Base-by-base conservation (phyloP, 306 rosid species). In the Prunus fruticosa region DNA sequence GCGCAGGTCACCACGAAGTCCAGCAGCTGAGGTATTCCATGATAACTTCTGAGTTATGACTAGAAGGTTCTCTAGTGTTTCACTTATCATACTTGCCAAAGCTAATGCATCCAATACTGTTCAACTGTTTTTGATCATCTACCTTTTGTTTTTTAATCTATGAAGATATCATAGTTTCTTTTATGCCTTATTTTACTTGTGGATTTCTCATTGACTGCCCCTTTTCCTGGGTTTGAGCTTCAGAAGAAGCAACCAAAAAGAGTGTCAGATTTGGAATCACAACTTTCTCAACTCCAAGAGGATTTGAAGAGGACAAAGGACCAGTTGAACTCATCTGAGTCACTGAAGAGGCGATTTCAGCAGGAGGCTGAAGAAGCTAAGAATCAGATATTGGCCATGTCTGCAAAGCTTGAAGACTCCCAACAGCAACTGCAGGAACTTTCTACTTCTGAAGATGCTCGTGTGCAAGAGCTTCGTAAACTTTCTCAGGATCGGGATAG, bases 401-500 rank as follows among this genome's bases (percentile, higher is more conserved):
- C 93, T 47, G 84, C 83, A 58, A 84, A 85, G 76, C 89, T 91
- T 50, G 92, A 91, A 79, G 93, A 91, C 71, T 89, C 98, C 50
- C 89, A 85, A 41, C 93, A 87, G 77, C 93, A 91, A 78, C 86
- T 91, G 73, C 13, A 71, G 25, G 97, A 93, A 43, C 79, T 89
- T 46, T 89, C 98, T 67, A 84, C 86, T 74, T 91, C 91, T 27
- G 98, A 93, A 84, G 95, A 91, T 41, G 89, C 73, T 49, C 88
- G 97, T 62, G 82, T 93, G 70, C 87, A 82, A 82, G 98, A 93
- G 79, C 89, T 90, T 46, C 86, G 86, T 18, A 82, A 83, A 75
- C 79, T 94, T 64, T 91, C 98, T 57, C 98, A 94, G 69, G 98
- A 90, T 66, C 88, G 97, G 1, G 98, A 94, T 80, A 77, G 87